These are phyloP conservation scores for Mycena citricolor DNA, from an alignment of 1,284 basidiomycete species.

Conservation along the genomic window DNA sequence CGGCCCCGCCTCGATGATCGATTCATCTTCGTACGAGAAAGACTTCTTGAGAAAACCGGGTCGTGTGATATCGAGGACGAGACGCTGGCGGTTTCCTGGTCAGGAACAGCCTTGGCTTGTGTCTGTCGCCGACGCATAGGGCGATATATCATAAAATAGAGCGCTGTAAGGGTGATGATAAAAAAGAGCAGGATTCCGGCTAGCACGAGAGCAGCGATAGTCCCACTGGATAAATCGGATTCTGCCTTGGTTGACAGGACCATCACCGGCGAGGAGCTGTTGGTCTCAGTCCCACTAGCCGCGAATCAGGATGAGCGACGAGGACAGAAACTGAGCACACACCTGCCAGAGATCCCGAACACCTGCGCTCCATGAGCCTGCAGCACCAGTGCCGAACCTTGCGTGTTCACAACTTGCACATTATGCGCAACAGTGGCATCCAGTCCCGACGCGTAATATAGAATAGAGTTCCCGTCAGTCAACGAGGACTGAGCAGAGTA, in stretches of 20 bases:
- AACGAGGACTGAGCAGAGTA: conserved; percentile 55
- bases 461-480: conserved; percentile 46
- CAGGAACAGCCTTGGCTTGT: conserved; percentile 27
- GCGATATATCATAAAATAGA: conserved; percentile 44
- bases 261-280: conserved; percentile 18
- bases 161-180: conserved; percentile 39
- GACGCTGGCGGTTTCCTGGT: conserved; percentile 27
- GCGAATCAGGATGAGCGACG: conserved; percentile 6
- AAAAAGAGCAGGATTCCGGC: conserved; percentile 53
- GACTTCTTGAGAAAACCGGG: conserved; percentile 8
- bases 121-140: conserved; percentile 38
- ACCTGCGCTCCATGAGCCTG: conserved; percentile 35
- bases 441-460: conserved; percentile 65
- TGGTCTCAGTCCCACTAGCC: not conserved
- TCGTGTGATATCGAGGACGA: conserved; percentile 33
- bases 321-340: too few relatives aligned
- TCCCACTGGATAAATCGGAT: conserved; percentile 42
- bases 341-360: conserved; percentile 35
- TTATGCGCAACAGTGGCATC: conserved; percentile 48
- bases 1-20: conserved; percentile 16
- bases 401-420: conserved; percentile 55
- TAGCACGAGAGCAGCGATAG: conserved; percentile 62
- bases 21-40: conserved; percentile 28
- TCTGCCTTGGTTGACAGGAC: not conserved
- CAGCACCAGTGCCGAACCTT: conserved; percentile 45